These are phyloP conservation scores for Thuja plicata DNA, from an alignment of 83 land plant genomes.

Conservation along the genomic window DNA sequence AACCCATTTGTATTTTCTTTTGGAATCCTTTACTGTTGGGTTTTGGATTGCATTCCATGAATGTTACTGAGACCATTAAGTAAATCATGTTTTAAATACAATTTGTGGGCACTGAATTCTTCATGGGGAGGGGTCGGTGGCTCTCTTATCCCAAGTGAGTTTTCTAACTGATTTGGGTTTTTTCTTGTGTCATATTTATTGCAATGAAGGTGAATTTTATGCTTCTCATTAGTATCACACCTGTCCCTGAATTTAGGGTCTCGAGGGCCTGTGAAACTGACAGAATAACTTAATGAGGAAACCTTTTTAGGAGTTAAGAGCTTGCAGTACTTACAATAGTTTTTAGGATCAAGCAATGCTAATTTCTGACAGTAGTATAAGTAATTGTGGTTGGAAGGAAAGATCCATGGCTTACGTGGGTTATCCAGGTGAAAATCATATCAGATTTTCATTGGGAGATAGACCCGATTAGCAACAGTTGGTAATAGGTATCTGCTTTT, in stretches of 20 bases:
- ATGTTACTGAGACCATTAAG: background rate
- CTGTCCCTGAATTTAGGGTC: background rate
- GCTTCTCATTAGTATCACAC: background rate
- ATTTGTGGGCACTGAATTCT: background rate
- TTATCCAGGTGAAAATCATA: background rate
- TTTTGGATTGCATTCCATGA: background rate
- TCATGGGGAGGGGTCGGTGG: conserved; percentile 14
- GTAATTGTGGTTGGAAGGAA: background rate
- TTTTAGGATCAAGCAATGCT: background rate
- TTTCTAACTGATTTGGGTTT: background rate
- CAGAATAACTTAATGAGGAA: background rate
- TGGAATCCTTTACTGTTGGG: background rate
- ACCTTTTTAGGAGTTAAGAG: background rate
- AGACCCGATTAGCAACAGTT: background rate
- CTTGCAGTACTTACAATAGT: background rate
- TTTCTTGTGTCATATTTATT: background rate
- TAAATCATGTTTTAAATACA: background rate
- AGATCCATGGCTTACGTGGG: background rate
- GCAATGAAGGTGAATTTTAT: background rate
- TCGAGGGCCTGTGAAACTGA: background rate
- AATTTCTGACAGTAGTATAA: background rate
- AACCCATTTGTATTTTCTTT: background rate
- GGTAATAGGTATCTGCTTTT: background rate
- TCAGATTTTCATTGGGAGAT: background rate
- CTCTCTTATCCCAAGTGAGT: conserved; percentile 13